A percentile compares a stretch with the other conserved stretches of the same genome.
These are phyloP conservation scores for Fomitopsis betulina DNA, from an alignment of 1,284 basidiomycete genomes.

Conservation along the genomic window DNA sequence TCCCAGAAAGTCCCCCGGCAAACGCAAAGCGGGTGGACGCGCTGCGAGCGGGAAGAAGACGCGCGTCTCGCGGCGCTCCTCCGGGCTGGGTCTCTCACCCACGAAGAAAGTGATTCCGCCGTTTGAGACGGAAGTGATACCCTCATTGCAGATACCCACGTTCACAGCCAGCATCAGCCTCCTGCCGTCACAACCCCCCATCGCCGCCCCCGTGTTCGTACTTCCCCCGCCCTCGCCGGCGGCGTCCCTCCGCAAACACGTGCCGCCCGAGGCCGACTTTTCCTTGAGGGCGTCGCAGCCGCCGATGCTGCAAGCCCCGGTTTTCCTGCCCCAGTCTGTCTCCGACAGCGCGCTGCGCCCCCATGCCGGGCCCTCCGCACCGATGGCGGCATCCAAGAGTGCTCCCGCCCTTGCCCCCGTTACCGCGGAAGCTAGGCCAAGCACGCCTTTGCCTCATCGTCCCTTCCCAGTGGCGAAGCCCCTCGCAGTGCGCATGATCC, in stretches of 20 bases:
- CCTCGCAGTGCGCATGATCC: slow-evolving; percentile 59
- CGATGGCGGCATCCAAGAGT: slow-evolving; percentile 5
- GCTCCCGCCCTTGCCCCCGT: slow-evolving; percentile 1
- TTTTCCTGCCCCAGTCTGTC: neutral
- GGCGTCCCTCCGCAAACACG: slow-evolving; percentile 32
- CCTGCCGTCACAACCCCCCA: slow-evolving; percentile 14
- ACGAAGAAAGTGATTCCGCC: slow-evolving; percentile 40
- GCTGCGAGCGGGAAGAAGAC: slow-evolving; percentile 34
- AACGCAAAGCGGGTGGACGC: slow-evolving; percentile 33
- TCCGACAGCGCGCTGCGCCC: slow-evolving; percentile 3
- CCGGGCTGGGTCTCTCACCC: slow-evolving; percentile 25
- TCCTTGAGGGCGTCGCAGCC: slow-evolving; percentile 14
- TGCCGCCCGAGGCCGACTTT: slow-evolving; percentile 6
- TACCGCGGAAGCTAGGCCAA: slow-evolving; percentile 6
- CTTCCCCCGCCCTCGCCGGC: slow-evolving; percentile 70
- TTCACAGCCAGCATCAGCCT: slow-evolving; percentile 25
- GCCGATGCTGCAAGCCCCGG: slow-evolving; percentile 13
- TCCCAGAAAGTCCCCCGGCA: slow-evolving; percentile 38
- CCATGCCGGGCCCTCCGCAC: slow-evolving; percentile 5
- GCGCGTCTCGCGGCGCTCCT: slow-evolving; percentile 43
- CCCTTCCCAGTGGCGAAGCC: slow-evolving; percentile 70
- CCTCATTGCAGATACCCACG: slow-evolving; percentile 14
- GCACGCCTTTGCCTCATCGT: slow-evolving; percentile 23
- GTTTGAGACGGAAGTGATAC: slow-evolving; percentile 64
- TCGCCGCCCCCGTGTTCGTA: slow-evolving; percentile 58